phyloP scores from a whole-genome alignment of 306 rosid species.

The Fragaria ananassa region DNA sequence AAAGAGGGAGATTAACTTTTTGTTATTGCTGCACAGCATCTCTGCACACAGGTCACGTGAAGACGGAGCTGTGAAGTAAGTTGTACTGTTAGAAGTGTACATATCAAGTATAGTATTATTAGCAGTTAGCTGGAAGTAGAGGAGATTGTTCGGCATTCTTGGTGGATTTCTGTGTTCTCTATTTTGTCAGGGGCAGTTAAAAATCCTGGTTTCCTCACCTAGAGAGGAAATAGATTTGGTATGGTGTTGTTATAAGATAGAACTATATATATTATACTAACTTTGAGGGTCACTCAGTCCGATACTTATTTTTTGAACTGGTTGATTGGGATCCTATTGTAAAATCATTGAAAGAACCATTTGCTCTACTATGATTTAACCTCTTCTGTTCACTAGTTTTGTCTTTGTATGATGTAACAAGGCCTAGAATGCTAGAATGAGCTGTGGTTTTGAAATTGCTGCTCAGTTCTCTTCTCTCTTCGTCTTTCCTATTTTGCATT shows the following conservation, averaged over 20 bases:
- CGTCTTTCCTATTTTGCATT: not conserved
- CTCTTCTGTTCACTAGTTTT: constrained; percentile 10
- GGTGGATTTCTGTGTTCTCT: constrained; percentile 47
- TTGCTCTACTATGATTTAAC: not conserved
- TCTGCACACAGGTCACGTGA: constrained; percentile 75
- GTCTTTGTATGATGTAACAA: not conserved
- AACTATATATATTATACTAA: constrained; percentile 35
- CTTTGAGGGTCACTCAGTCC: constrained; percentile 51
- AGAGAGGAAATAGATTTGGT: constrained; percentile 47
- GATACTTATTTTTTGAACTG: constrained; percentile 40
- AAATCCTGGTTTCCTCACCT: constrained; percentile 46
- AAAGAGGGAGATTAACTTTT: constrained; percentile 14
- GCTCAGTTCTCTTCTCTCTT: not conserved
- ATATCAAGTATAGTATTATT: constrained; percentile 64
- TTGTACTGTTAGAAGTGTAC: constrained; percentile 57
- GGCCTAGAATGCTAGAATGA: not conserved
- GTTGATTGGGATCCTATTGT: constrained; percentile 51
- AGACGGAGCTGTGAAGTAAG: constrained; percentile 80
- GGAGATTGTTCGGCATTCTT: constrained; percentile 35
- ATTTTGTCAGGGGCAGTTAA: constrained; percentile 48
- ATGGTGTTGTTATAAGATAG: constrained; percentile 41
- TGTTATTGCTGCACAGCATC: constrained; percentile 52
- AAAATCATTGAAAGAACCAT: constrained; percentile 42
- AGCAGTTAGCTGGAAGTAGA: constrained; percentile 57
- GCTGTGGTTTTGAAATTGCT: not conserved